A percentile compares a stretch with the other conserved stretches of the same genome.
These are phyloP conservation scores for Penicillium maclennaniae DNA, from an alignment of 495 filamentous ascomycete species.

Conservation along the genomic window DNA sequence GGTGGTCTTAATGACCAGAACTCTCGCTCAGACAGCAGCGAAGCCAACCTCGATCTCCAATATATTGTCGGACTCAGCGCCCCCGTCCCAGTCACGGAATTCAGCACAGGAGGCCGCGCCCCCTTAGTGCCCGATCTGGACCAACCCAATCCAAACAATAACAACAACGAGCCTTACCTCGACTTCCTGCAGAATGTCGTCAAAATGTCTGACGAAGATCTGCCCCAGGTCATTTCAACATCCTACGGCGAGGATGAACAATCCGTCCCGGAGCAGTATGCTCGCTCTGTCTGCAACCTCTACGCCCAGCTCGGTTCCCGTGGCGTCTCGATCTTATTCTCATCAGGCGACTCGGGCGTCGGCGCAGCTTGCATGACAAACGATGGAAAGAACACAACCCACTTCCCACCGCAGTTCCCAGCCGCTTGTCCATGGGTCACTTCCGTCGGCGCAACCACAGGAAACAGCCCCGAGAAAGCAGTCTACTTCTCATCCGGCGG, in stretches of 20 bases:
- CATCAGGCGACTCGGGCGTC: constrained; percentile 69
- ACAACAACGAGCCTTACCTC: constrained; percentile 75
- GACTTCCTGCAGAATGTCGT: constrained; percentile 63
- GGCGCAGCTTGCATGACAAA: constrained; percentile 63
- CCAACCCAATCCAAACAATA: constrained; percentile 47
- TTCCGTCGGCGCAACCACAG: constrained; percentile 62
- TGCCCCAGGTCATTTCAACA: constrained; percentile 73
- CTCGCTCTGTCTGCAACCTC: constrained; percentile 64
- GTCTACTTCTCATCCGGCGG: constrained; percentile 59
- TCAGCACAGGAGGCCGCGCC: constrained; percentile 61
- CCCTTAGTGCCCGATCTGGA: constrained; percentile 60
- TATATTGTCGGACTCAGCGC: constrained; percentile 58
- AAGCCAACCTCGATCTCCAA: constrained; percentile 77
- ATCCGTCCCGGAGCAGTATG: constrained; percentile 65
- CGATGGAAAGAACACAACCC: constrained; percentile 61
- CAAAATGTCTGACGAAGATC: constrained; percentile 41
- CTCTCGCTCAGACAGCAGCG: constrained; percentile 46
- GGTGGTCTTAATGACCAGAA: constrained; percentile 52
- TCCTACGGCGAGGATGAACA: constrained; percentile 84
- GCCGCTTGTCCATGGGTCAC: constrained; percentile 72
- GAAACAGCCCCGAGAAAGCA: constrained; percentile 54
- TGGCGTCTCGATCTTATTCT: constrained; percentile 69
- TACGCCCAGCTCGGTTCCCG: constrained; percentile 69
- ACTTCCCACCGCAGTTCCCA: constrained; percentile 69
- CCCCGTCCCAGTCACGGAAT: constrained; percentile 60